Evolutionary conservation across 2,329 filamentous ascomycete species (phyloP), one percentile per base, ranked within the genome.

Genomic region (Amphichorda felina): DNA sequence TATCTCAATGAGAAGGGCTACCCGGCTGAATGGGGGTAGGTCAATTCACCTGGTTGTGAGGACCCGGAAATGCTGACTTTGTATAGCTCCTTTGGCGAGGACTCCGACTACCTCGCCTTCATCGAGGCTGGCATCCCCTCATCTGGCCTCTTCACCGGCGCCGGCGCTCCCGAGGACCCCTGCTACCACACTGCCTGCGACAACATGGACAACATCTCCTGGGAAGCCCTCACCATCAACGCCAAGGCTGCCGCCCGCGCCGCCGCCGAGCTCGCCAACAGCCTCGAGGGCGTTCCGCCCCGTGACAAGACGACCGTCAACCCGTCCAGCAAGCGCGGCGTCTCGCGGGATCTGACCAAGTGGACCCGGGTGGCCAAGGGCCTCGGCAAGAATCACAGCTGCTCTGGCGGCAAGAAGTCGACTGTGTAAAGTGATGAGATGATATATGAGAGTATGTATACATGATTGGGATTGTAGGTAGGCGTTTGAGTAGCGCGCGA

Each of bases 231-330:
- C 16, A 53, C 49, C 3, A 41, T 46, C 37, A 57, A 53, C 40
- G 35, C 50, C 24, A 50, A 49, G 41, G 50, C 53, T 5, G 71
- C 72, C 36, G 70, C 66, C 1, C 53, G 62, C 40, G 59, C 59
- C 4, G 56, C 65, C 27, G 68, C 66, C 14, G 27, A 43, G 30
- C 46, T 56, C n/a, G 50, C 51, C 21, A 40, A 44, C 30, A 42
- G 43, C 30, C 39, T 50, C 16, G 40, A 43, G 2, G 47, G 38
- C 18, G 41, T 54, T 4, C 51, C 51, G 2, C 39, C 39, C 9
- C 45, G 51, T 25, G 42, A 43, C 26, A 48, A 35, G 33, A 46
- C 48, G 8, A 44, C 38, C 8, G 33, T 40, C 3, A 44, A 45
- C 31, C 46, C 44, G 2, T 37, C 33, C 15, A 38, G 41, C 33